Evolutionary conservation across 352 stramenopile species (phyloP), one percentile per base, ranked within the genome.

Genomic region (Pythium folliculosum): DNA sequence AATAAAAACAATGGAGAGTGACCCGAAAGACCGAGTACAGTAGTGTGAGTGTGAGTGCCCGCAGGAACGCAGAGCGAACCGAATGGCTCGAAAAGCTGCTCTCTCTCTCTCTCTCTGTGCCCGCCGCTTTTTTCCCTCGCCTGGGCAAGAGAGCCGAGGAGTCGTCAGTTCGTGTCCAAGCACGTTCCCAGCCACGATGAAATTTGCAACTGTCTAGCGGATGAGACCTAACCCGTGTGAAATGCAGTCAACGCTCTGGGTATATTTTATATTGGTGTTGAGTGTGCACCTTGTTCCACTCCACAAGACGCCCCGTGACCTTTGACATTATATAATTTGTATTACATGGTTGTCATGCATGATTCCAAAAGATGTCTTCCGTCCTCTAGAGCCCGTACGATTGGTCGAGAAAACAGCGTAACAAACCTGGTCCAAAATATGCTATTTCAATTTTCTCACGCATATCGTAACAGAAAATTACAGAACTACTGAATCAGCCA

Each of bases 121-220:
- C 6, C 14, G n/a, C 43, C 14, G 54, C 22, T 38, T 49, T n/a
- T 54, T 57, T 47, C 40, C n/a, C 40, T 32, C 27, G 16, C 21
- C 27, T 23, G 21, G 16, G 49, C 23, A 19, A 44, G 37, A 44
- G 30, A 40, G 12, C 16, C 7, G 52, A 48, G 52, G 32, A 59
- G 32, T 47, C 52, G 52, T 59, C 30, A 45, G 52, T 27, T 59
- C 52, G 52, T 40, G 52, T 45, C 49, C 2, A 55, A 23, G 49
- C 49, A 38, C 49, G 49, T 55, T 55, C 49, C 25, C 22, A 23
- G 14, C 17, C 21, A 8, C 1, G 16, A 32, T 2, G 35, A 57
- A 57, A 57, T 44, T 57, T 59, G 52, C 52, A 47, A 59, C 52
- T 48, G 32, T 58, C 27, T 44, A 14, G 30, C 32, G 17, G 32